Evolutionary conservation across 768 basidiomycete genomes (phyloP).

Genomic region (Auriscalpium orientale): DNA sequence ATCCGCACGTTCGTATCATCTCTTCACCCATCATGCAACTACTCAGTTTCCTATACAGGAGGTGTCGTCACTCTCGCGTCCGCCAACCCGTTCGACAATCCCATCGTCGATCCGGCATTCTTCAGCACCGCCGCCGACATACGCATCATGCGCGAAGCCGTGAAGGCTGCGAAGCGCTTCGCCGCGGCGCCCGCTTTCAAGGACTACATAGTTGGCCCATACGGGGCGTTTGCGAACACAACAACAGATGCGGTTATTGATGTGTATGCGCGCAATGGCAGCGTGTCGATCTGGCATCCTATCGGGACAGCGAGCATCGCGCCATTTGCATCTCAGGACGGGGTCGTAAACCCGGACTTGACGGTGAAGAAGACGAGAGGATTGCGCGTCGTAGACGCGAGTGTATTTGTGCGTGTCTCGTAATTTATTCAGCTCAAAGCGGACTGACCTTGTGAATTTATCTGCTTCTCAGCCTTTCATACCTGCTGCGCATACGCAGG

Average conservation of each 20-base stretch:
- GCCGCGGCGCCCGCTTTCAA: slow-evolving; percentile 23
- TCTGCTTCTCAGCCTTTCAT: slow-evolving; percentile 4
- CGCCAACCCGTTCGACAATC: slow-evolving; percentile 37
- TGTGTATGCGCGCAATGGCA: not conserved
- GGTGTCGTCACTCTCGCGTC: slow-evolving; percentile 35
- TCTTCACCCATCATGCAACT: not conserved
- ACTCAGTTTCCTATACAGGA: slow-evolving; percentile 17
- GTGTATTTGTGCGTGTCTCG: slow-evolving; percentile 4
- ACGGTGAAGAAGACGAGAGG: slow-evolving; percentile 10
- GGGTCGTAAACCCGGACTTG: slow-evolving; percentile 11
- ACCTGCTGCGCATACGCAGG: not conserved
- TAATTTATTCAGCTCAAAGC: not conserved
- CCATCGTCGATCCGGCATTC: slow-evolving; percentile 44
- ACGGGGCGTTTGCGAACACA: slow-evolving; percentile 2
- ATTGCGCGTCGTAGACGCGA: slow-evolving; percentile 11
- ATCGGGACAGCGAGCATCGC: not conserved
- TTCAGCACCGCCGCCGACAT: slow-evolving; percentile 28
- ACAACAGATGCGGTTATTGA: slow-evolving; percentile 10
- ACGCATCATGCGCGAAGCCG: slow-evolving; percentile 22
- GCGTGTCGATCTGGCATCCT: slow-evolving; percentile 4
- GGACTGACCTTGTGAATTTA: not conserved
- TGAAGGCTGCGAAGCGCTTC: slow-evolving; percentile 21
- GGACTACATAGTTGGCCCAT: slow-evolving; percentile 19
- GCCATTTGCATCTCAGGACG: not conserved
- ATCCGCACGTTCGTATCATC: slow-evolving; percentile 1